Conservation (phyloP, 768 basidiomycete genomes). For the Brasilioporus rufonigricans region DNA sequence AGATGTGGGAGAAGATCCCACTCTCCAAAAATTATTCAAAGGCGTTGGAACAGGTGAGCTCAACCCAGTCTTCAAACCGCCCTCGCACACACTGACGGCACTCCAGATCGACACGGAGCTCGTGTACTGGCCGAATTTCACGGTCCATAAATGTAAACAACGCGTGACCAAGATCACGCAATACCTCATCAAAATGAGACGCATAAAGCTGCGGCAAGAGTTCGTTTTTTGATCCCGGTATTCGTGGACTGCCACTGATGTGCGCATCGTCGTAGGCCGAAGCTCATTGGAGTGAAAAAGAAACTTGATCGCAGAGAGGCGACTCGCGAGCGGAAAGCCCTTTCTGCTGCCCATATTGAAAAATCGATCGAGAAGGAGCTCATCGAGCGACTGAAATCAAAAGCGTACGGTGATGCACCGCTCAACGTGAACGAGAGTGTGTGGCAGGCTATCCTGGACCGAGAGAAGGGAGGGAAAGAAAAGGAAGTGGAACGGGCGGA, state of each 20-base stretch:
- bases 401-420: constrained; percentile 96
- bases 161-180: constrained; percentile 98
- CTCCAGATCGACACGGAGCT: constrained; percentile 89
- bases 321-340: constrained; percentile 91
- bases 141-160: constrained; percentile 99
- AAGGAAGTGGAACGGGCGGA: constrained; percentile 42
- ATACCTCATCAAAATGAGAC: constrained; percentile 97
- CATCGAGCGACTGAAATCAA: constrained; percentile 90
- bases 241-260: background rate
- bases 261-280: constrained; percentile 55
- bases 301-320: constrained; percentile 93
- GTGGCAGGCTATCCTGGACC: constrained; percentile 89
- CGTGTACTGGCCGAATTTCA: constrained; percentile 98
- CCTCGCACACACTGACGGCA: background rate
- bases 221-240: constrained; percentile 35
- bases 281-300: constrained; percentile 93
- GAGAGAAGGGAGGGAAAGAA: constrained; percentile 55
- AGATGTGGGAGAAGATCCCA: constrained; percentile 97
- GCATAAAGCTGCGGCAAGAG: constrained; percentile 83
- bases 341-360: constrained; percentile 93
- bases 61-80: background rate
- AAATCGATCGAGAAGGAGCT: constrained; percentile 95
- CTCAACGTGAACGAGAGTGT: constrained; percentile 97
- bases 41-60: constrained; percentile 85
- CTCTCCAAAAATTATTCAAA: constrained; percentile 93